These are phyloP conservation scores for Trebouxiophyceae sp. DNA, from an alignment of 163 green algal species.

Conservation along the genomic window DNA sequence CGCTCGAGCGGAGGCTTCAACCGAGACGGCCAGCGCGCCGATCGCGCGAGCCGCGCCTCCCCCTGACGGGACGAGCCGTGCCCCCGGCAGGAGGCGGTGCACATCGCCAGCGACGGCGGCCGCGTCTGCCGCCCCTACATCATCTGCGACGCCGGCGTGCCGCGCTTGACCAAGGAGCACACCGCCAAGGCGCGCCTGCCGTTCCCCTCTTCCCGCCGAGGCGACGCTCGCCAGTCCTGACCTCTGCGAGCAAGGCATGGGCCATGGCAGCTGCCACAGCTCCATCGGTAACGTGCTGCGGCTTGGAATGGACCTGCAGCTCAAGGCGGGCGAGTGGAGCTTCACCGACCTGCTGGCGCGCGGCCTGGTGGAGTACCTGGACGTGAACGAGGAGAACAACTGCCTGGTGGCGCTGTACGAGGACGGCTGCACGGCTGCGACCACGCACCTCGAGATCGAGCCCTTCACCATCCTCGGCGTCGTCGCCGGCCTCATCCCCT, in stretches of 20 bases:
- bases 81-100: not conserved
- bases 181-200: conserved; percentile 47
- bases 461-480: conserved; percentile 98
- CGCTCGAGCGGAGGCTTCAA: too few relatives aligned
- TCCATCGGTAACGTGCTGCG: too few relatives aligned
- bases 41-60: too few relatives aligned
- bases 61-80: too few relatives aligned
- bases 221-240: too few relatives aligned
- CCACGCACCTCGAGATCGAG: conserved; percentile 98
- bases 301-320: too few relatives aligned
- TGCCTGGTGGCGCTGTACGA: conserved; percentile 73
- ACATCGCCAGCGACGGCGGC: conserved; percentile 46
- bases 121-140: conserved; percentile 96
- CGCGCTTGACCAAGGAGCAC: conserved; percentile 72
- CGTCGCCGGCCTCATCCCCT: conserved; percentile 93
- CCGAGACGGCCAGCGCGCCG: too few relatives aligned
- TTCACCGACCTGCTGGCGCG: conserved; percentile 85
- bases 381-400: conserved; percentile 86
- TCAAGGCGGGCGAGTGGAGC: conserved; percentile 56
- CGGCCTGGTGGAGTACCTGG: conserved; percentile 96
- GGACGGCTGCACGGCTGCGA: conserved; percentile 31
- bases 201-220: too few relatives aligned
- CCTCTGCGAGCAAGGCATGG: too few relatives aligned
- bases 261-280: too few relatives aligned
- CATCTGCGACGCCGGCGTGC: conserved; percentile 86